A percentile compares a stretch with the other conserved stretches of the same genome.
These are phyloP conservation scores for Arabidopsis arenosa DNA, from an alignment of 345 rosid genomes.

Conservation along the genomic window DNA sequence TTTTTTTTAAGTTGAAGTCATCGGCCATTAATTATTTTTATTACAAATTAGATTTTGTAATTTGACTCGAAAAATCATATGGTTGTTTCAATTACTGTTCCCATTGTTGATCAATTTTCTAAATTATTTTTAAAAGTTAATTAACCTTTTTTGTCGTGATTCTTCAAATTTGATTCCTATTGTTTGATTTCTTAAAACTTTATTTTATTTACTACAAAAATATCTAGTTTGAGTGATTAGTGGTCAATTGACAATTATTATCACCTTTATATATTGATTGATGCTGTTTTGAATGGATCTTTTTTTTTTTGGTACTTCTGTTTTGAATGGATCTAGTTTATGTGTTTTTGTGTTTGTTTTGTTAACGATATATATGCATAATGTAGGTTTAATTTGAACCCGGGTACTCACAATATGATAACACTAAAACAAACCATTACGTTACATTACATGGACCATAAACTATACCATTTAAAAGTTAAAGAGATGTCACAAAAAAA, in stretches of 20 bases:
- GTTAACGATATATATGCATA: no score
- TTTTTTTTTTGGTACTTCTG: no score
- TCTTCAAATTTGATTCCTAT: not conserved
- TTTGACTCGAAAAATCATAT: not conserved
- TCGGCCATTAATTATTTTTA: no score
- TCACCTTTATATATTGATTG: not conserved
- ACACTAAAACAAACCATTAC: no score
- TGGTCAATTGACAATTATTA: no score
- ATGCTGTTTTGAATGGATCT: not conserved
- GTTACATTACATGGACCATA: no score
- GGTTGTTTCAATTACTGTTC: not conserved
- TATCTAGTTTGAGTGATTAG: no score
- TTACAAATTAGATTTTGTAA: not conserved
- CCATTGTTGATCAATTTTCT: not conserved
- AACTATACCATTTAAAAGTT: no score
- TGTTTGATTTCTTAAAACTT: not conserved
- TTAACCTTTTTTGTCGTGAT: not conserved
- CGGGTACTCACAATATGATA: no score
- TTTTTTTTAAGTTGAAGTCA: no score
- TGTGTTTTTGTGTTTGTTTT: no score
- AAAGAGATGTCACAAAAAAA: no score
- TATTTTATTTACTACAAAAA: not conserved
- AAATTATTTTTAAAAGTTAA: not conserved
- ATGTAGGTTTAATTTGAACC: not conserved
- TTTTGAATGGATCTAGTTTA: not conserved